Evolutionary conservation across 2,329 filamentous ascomycete genomes (phyloP), one percentile per base, ranked within the genome.

Genomic region (Colletotrichum gloeosporioides): DNA sequence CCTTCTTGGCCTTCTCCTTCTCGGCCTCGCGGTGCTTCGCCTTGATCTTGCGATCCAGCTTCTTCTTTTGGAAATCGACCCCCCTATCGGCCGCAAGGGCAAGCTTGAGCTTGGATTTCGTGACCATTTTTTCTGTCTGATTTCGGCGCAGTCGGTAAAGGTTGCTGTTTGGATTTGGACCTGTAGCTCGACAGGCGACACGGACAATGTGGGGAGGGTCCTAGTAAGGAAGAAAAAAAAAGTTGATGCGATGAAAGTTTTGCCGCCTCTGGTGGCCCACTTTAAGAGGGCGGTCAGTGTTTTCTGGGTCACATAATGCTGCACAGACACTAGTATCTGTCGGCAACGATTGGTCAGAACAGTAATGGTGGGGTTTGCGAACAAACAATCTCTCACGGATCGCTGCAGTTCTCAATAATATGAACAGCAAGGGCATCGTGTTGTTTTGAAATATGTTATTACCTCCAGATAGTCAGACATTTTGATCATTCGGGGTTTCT

Each of bases 51-150:
- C 89, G 89, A 81, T 87, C 84, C 73, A 89, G 85, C 80, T 89
- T 90, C 57, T 88, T 79, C 79, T 90, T 90, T 78, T 88, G 85
- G 64, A 89, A 89, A 76, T 92, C 90, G 16, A 84, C 82, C 61
- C 89, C 88, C 82, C 92, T 91, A 66, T 92, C 88, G 55, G 88
- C 88, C 63, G 87, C 87, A 18, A 92, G 84, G 12, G 90, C 90
- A 82, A 89, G 83, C 82, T 89, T 90, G 70, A 92, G 84, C 78
- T 88, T 90, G 81, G 87, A 86, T 81, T 86, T 87, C 29, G 82
- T 84, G 66, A 86, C 86, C 86, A 88, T 88, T 34, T 57, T 77
- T 31, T 39, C 32, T 59, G n/a, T 25, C 69, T 49, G 18, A 12
- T 15, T 44, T 34, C 16, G 62, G 62, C 62, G 62, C 44, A 63